Base-by-base conservation (phyloP, 805 yeast genomes). In the Hanseniaspora opuntiae region DNA sequence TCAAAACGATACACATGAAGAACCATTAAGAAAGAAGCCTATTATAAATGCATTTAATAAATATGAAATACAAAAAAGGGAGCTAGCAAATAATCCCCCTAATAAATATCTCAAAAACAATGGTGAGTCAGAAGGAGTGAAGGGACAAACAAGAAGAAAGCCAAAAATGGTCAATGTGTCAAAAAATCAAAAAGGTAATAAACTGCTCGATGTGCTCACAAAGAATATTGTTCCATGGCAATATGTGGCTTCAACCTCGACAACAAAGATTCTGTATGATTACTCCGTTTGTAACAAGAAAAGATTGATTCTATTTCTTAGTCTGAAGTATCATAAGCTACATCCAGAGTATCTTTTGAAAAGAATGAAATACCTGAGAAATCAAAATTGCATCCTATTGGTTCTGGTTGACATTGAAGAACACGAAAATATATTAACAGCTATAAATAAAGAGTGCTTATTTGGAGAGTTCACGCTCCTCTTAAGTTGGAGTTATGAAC, bases 331-430 rank as follows among this genome's bases (percentile, higher is more conserved):
- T 62, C 87, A 83, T 62, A 84, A 83, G 63, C 67, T 85, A 39
- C 83, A 81, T 58, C 87, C 89, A 0, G 90, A 84, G 59, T 84
- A 85, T 59, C 73, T 85, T 3, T 75, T 77, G 66, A 77, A 76
- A 56, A 71, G 83, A 56, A 71, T 82, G 64, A 71, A 66, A 56
- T 65, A 69, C 33, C 57, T 68, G 52, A 74, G 70, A 59, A 67
- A 69, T 35, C 69, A 73, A 9, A 66, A 76, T 45, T 72, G 82
- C n/a, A 71, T 83, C 1, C 59, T 84, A 25, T 63, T 84, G 45
- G 75, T 77, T 33, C 79, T 82, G 6, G 81, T 83, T 6, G 93
- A 84, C 61, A 76, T 82, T 11, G 82, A 76, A 12, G 76, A 78
- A 62, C 76, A 58, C 59, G 81, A 68, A 71, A 59, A 74, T 35